phyloP scores from a whole-genome alignment of 371 early-diverging fungal genomes.

The Lichtheimia ornata region DNA sequence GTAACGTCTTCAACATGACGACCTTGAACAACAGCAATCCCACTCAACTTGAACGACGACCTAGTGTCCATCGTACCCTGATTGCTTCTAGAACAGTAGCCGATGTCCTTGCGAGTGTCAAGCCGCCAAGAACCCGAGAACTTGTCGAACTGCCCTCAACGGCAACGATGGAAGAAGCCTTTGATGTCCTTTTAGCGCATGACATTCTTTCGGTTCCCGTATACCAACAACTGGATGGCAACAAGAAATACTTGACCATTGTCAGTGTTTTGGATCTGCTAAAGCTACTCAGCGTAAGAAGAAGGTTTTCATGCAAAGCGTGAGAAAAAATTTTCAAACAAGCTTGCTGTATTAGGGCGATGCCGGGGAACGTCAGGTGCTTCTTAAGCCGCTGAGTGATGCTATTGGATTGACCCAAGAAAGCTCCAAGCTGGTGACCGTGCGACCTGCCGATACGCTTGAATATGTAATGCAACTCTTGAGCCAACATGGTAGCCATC shows the following conservation, averaged over 20 bases:
- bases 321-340: slow-evolving; percentile 22
- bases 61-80: slow-evolving; percentile 28
- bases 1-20: slow-evolving; percentile 22
- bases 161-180: slow-evolving; percentile 61
- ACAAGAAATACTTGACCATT: slow-evolving; percentile 55
- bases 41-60: slow-evolving; percentile 5
- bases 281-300: slow-evolving; percentile 32
- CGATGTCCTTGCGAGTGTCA: slow-evolving; percentile 44
- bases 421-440: slow-evolving; percentile 40
- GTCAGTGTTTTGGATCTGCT: slow-evolving; percentile 59
- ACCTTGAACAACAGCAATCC: slow-evolving; percentile 6
- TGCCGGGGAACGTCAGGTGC: slow-evolving; percentile 3
- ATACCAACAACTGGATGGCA: slow-evolving; percentile 39
- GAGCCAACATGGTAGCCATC: slow-evolving; percentile 47
- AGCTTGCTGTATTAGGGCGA: background rate
- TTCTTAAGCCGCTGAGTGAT: slow-evolving; percentile 38
- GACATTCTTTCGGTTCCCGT: slow-evolving; percentile 66
- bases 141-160: slow-evolving; percentile 56
- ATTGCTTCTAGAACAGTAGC: slow-evolving; percentile 47
- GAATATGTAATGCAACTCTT: slow-evolving; percentile 40
- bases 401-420: slow-evolving; percentile 38
- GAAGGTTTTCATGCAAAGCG: slow-evolving; percentile 15
- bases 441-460: slow-evolving; percentile 40
- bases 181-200: slow-evolving; percentile 52
- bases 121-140: slow-evolving; percentile 30